Percentiles rank a stretch among this genome's conserved stretches.
These are phyloP conservation scores for Pseudocercospora fijiensis DNA, from an alignment of 2,329 filamentous ascomycete species.

Conservation along the genomic window DNA sequence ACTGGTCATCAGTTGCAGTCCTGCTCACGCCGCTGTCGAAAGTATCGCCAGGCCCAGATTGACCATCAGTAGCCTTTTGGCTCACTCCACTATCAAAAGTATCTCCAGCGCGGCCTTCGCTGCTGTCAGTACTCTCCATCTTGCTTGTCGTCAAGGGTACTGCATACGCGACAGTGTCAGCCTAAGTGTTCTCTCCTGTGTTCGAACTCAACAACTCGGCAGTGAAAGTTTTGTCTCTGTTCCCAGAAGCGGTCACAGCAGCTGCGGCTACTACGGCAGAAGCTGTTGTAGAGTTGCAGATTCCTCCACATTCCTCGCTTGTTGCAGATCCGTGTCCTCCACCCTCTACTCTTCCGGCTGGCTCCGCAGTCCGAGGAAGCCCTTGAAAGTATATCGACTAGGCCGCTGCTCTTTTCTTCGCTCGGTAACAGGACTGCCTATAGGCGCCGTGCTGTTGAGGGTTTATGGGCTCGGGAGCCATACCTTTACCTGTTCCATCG, in stretches of 20 bases:
- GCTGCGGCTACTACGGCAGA: conserved; percentile 16
- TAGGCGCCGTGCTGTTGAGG: conserved; percentile 22
- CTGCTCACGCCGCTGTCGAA: background rate
- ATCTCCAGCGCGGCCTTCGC: background rate
- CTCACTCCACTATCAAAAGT: background rate
- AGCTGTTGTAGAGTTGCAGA: conserved; percentile 16
- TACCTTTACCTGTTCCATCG: conserved; percentile 17
- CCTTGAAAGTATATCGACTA: conserved; percentile 28
- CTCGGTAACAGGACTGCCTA: conserved; percentile 25
- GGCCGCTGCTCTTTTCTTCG: conserved; percentile 17
- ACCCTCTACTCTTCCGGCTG: conserved; percentile 16
- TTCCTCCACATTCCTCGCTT: conserved; percentile 11
- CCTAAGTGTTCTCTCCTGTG: background rate
- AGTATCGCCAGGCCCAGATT: background rate
- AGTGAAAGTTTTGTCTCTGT: conserved; percentile 11
- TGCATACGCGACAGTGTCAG: conserved; percentile 4
- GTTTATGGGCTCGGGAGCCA: background rate
- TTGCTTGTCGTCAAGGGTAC: background rate
- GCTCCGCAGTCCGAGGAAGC: conserved; percentile 25
- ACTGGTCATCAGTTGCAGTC: background rate
- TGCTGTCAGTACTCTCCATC: background rate
- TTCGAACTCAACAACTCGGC: conserved; percentile 10
- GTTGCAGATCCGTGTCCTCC: conserved; percentile 13
- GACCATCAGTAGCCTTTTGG: background rate
- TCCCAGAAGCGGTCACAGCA: conserved; percentile 13